phyloP scores from a whole-genome alignment of 768 basidiomycete species.

The Suillus subaureus region DNA sequence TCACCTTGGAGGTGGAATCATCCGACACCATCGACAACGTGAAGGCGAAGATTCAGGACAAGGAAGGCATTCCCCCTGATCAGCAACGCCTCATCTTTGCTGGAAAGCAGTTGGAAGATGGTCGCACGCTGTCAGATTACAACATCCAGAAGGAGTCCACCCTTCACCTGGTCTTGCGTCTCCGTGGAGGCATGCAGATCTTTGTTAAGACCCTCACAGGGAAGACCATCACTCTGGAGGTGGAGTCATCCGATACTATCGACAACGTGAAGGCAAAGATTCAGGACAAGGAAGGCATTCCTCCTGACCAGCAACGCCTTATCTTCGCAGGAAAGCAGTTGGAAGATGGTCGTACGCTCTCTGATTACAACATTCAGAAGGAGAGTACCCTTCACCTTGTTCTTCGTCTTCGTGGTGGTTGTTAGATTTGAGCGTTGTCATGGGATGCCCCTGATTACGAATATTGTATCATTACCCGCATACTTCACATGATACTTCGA shows the following conservation, averaged over 20 bases:
- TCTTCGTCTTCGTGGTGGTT: conserved; percentile 81
- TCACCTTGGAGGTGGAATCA: conserved; percentile 91
- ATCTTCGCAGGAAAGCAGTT: conserved; percentile 82
- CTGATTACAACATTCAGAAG: conserved; percentile 79
- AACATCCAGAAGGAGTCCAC: conserved; percentile 87
- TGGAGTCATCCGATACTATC: conserved; percentile 76
- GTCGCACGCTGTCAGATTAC: conserved; percentile 82
- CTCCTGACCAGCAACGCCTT: conserved; percentile 77
- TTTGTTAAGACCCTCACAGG: conserved; percentile 75
- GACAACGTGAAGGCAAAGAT: conserved; percentile 80
- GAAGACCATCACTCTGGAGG: conserved; percentile 77
- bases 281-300: conserved; percentile 81
- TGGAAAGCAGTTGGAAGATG: conserved; percentile 94
- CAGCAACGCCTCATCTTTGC: conserved; percentile 93
- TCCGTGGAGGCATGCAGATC: conserved; percentile 74
- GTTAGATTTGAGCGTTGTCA: conserved; percentile 31
- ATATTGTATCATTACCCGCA: conserved; percentile 9
- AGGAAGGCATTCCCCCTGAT: conserved; percentile 80
- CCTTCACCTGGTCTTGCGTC: conserved; percentile 72
- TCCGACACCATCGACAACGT: conserved; percentile 94
- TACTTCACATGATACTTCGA: background rate
- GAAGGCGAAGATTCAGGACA: conserved; percentile 80
- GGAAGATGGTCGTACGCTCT: conserved; percentile 76
- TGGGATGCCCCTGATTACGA: background rate
- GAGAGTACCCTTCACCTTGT: conserved; percentile 70